phyloP scores from a whole-genome alignment of 1,284 basidiomycete genomes.

The Malassezia restricta region DNA sequence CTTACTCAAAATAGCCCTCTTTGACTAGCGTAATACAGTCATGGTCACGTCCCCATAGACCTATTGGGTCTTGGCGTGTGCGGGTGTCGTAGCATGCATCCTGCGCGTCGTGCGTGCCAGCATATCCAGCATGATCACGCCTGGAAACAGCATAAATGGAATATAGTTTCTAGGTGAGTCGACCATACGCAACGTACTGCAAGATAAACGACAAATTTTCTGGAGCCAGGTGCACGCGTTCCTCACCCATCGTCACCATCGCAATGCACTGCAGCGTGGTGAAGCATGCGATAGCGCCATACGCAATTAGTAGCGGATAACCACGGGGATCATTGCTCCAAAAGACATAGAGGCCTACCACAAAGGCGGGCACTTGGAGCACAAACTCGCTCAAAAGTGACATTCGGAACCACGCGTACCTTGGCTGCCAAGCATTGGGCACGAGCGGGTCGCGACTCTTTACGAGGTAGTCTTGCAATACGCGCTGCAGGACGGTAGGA shows the following conservation, averaged over 20 bases:
- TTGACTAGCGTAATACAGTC: not conserved
- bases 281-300: slow-evolving; percentile 15
- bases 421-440: slow-evolving; percentile 6
- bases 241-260: slow-evolving; percentile 12
- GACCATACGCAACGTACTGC: slow-evolving; percentile 7
- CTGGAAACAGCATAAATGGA: slow-evolving; percentile 13
- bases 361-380: slow-evolving; percentile 16
- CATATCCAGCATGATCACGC: slow-evolving; percentile 7
- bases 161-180: slow-evolving; percentile 12
- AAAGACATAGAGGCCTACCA: slow-evolving; percentile 12
- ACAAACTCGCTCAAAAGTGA: slow-evolving; percentile 16
- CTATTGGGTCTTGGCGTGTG: not conserved
- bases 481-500: slow-evolving; percentile 6
- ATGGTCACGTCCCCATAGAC: not conserved
- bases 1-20: too few relatives aligned
- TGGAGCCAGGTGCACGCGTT: slow-evolving; percentile 8
- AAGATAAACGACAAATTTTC: slow-evolving; percentile 13
- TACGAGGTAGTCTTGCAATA: slow-evolving; percentile 14
- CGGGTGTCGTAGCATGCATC: not conserved
- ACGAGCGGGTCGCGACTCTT: slow-evolving; percentile 16
- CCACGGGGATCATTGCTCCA: slow-evolving; percentile 13
- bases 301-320: slow-evolving; percentile 14
- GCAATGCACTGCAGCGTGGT: slow-evolving; percentile 19
- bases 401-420: slow-evolving; percentile 18
- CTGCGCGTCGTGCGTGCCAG: not conserved